Evolutionary conservation across 1,284 basidiomycete species (phyloP).

Genomic region (Porogramme epimiltina): DNA sequence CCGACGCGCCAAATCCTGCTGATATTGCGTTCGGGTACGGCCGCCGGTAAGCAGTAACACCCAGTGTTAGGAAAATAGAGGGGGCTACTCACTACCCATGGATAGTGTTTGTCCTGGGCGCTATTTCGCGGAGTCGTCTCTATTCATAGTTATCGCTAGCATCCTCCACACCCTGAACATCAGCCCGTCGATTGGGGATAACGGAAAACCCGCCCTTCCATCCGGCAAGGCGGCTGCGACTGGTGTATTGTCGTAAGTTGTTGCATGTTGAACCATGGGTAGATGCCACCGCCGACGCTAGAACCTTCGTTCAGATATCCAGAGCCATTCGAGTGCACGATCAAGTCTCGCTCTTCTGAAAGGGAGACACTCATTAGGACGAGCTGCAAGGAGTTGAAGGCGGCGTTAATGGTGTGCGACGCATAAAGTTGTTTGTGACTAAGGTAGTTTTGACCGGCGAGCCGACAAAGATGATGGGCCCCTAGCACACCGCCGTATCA

Average conservation of each 20-base stretch:
- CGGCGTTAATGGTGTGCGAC: too few species aligned
- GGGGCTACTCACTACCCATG: background rate
- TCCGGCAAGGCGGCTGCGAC: background rate
- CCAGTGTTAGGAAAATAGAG: background rate
- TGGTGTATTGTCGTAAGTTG: background rate
- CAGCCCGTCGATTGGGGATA: background rate
- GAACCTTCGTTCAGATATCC: too few species aligned
- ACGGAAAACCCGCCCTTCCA: background rate
- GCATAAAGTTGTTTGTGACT: too few species aligned
- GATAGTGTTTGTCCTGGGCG: conserved; percentile 7
- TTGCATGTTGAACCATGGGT: background rate
- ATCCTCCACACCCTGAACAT: background rate
- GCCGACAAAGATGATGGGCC: too few species aligned
- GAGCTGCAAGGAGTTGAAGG: too few species aligned
- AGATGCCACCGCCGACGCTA: background rate
- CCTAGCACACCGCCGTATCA: too few species aligned
- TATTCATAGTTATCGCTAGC: background rate
- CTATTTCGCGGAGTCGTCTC: background rate
- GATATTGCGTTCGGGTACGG: conserved; percentile 1
- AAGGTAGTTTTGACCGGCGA: too few species aligned
- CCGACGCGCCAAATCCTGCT: background rate
- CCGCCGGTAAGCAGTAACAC: background rate
- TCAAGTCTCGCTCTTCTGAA: background rate
- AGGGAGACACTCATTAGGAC: background rate
- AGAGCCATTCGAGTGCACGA: background rate